phyloP scores from a whole-genome alignment of 2,329 filamentous ascomycete genomes.

The Fusarium sp. region DNA sequence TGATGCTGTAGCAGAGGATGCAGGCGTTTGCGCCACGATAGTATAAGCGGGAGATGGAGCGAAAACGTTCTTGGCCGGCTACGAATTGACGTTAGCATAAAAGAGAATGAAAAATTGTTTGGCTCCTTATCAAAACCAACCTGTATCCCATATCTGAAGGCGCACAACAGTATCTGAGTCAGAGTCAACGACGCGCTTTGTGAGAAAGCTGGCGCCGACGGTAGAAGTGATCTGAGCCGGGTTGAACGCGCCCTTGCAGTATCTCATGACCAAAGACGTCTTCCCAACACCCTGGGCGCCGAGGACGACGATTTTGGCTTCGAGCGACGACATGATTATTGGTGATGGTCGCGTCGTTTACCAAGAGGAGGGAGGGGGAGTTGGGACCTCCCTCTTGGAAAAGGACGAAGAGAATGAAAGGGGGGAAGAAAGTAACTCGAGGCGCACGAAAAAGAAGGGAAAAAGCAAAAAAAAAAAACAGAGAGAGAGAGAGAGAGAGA shows the following conservation, averaged over 20 bases:
- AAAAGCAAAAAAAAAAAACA: slow-evolving; percentile 26
- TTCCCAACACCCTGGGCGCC: slow-evolving; percentile 84
- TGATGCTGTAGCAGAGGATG: slow-evolving; percentile 95
- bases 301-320: slow-evolving; percentile 84
- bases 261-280: slow-evolving; percentile 80
- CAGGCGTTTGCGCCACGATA: slow-evolving; percentile 95
- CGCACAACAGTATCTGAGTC: slow-evolving; percentile 88
- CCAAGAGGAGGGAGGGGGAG: slow-evolving; percentile 1
- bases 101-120: neutral
- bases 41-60: slow-evolving; percentile 93
- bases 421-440: slow-evolving; percentile 4
- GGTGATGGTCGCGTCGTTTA: slow-evolving; percentile 16
- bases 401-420: slow-evolving; percentile 7
- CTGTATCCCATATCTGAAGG: slow-evolving; percentile 97
- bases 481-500: no score
- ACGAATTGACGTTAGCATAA: slow-evolving; percentile 22
- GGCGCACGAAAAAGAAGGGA: slow-evolving; percentile 8
- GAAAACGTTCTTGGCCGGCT: slow-evolving; percentile 93
- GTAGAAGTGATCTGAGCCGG: slow-evolving; percentile 73
- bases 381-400: slow-evolving; percentile 6
- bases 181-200: slow-evolving; percentile 81
- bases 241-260: slow-evolving; percentile 76
- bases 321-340: slow-evolving; percentile 66
- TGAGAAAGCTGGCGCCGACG: slow-evolving; percentile 83
- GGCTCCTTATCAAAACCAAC: slow-evolving; percentile 45